These are phyloP conservation scores for Dictyophora rubrovolvata DNA, from an alignment of 768 basidiomycete species.

Conservation along the genomic window DNA sequence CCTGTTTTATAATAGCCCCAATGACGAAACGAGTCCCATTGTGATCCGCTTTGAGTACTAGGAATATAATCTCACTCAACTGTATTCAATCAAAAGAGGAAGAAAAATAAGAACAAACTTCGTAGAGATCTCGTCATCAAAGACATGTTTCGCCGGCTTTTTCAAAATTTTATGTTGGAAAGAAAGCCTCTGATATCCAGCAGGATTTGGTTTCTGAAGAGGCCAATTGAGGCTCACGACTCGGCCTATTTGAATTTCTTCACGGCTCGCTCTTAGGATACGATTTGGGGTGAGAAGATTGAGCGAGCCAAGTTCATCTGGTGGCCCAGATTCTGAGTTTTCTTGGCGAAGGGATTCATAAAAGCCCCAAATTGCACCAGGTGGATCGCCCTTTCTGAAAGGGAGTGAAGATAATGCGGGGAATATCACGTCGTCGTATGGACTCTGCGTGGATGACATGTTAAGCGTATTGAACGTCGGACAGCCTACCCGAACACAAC, in stretches of 20 bases:
- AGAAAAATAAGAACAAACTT: neutral
- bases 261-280: constrained; percentile 2
- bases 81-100: neutral
- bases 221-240: constrained; percentile 7
- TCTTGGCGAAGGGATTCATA: neutral
- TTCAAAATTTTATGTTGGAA: constrained; percentile 1
- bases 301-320: constrained; percentile 10
- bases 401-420: neutral
- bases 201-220: neutral
- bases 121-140: constrained; percentile 1
- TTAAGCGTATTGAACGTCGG: neutral
- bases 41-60: constrained; percentile 9
- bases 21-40: constrained; percentile 10
- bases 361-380: constrained; percentile 4
- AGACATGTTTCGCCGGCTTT: neutral
- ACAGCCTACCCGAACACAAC: too few relatives aligned
- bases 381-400: constrained; percentile 2
- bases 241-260: constrained; percentile 2
- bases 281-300: constrained; percentile 11
- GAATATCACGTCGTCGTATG: constrained; percentile 2
- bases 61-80: neutral
- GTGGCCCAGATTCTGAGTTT: neutral
- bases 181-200: neutral
- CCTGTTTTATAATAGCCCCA: constrained; percentile 4
- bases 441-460: neutral